Evolutionary conservation across 208 protist species (phyloP).

Genomic region (Trypanosoma congolense): DNA sequence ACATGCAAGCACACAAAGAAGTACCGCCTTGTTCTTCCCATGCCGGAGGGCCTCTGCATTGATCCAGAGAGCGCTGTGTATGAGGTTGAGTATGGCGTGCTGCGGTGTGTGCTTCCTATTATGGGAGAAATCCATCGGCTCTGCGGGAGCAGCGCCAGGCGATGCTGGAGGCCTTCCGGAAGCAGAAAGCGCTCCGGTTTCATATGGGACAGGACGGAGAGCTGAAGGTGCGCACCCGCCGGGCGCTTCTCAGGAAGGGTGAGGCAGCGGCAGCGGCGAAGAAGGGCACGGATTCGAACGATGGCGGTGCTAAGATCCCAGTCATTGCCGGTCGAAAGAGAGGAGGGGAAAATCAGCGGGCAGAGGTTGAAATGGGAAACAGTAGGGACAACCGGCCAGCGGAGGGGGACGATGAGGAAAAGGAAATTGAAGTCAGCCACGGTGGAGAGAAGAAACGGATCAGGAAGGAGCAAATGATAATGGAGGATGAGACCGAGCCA

Average conservation of each 20-base stretch:
- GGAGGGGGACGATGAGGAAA: neutral
- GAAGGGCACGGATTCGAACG: too few species aligned
- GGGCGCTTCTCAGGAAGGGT: constrained; percentile 51
- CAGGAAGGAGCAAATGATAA: too few species aligned
- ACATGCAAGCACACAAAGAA: constrained; percentile 74
- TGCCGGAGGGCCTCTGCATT: constrained; percentile 63
- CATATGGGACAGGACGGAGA: constrained; percentile 61
- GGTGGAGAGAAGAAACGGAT: constrained; percentile 2
- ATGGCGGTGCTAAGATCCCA: too few species aligned
- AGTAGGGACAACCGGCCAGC: too few species aligned
- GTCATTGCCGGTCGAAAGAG: too few species aligned
- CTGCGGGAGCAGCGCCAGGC: constrained; percentile 44
- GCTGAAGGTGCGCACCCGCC: constrained; percentile 67
- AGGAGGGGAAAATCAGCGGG: too few species aligned
- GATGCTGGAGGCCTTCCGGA: constrained; percentile 46
- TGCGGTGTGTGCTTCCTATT: constrained; percentile 68
- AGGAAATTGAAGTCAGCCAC: neutral
- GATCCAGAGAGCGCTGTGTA: constrained; percentile 39
- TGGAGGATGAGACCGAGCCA: too few species aligned
- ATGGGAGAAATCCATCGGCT: constrained; percentile 44
- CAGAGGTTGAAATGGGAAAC: too few species aligned
- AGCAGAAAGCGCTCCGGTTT: constrained; percentile 73
- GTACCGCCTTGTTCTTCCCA: constrained; percentile 67
- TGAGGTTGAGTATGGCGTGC: constrained; percentile 51
- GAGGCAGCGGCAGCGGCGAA: neutral